These are phyloP conservation scores for Clarireedia paspali DNA, from an alignment of 2,329 filamentous ascomycete species.

Conservation along the genomic window DNA sequence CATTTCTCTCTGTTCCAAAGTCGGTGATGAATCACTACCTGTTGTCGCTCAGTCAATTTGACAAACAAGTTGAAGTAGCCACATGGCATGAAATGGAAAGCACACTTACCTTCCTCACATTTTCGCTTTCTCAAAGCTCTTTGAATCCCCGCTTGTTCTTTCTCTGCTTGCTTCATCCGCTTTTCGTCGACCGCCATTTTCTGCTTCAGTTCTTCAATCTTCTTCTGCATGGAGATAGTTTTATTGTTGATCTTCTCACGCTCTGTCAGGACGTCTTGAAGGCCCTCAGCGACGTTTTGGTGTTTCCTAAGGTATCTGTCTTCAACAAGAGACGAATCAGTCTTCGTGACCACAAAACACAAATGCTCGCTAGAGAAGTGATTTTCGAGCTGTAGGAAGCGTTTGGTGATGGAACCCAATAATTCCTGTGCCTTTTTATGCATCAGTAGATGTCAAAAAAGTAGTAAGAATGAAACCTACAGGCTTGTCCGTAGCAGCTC, in stretches of 20 bases:
- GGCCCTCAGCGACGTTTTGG: constrained; percentile 1
- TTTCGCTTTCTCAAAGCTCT: not conserved
- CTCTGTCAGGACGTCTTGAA: not conserved
- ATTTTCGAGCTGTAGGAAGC: constrained; percentile 16
- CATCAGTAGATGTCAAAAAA: too few species aligned
- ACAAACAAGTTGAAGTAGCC: too few species aligned
- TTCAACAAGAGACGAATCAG: constrained; percentile 10
- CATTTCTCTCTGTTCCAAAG: too few species aligned
- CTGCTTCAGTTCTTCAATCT: not conserved
- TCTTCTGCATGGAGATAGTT: not conserved
- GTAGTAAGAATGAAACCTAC: not conserved
- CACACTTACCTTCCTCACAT: not conserved
- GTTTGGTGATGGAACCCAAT: constrained; percentile 11
- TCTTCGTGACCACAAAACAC: constrained; percentile 17
- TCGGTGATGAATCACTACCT: too few species aligned
- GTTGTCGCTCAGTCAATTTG: too few species aligned
- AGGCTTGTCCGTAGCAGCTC: constrained; percentile 13
- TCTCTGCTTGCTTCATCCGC: not conserved
- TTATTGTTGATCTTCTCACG: not conserved
- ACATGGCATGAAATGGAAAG: not conserved
- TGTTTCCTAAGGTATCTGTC: constrained; percentile 8
- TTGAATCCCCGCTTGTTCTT: not conserved
- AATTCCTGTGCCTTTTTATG: constrained; percentile 15
- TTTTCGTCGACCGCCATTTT: not conserved
- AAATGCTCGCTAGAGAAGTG: constrained; percentile 11